phyloP scores from a whole-genome alignment of 148 eudicot species.

The Cornus kousa region DNA sequence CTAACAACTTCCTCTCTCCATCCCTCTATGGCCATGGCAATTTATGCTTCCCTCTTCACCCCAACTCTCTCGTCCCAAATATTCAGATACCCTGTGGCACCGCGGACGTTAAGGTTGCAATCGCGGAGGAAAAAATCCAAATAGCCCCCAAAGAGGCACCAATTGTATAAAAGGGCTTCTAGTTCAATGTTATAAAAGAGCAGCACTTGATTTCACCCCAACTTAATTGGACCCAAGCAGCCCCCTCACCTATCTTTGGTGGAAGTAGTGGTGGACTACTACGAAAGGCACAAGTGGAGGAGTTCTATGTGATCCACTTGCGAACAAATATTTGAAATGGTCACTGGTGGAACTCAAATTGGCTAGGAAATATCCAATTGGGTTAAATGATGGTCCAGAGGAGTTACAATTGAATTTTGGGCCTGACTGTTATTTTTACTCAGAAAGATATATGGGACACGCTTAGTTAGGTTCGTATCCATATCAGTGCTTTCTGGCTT shows the following conservation, averaged over 20 bases:
- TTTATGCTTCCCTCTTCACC: slow-evolving; percentile 60
- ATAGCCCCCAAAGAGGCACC: slow-evolving; percentile 30
- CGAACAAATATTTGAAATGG: slow-evolving; percentile 7
- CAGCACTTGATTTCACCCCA: slow-evolving; percentile 71
- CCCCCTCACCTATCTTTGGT: slow-evolving; percentile 79
- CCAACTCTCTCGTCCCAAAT: slow-evolving; percentile 40
- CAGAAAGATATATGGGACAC: too few species aligned
- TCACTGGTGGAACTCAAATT: too few species aligned
- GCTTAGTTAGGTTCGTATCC: too few species aligned
- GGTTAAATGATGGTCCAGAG: too few species aligned
- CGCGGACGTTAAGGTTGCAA: slow-evolving; percentile 35
- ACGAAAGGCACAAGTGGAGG: slow-evolving; percentile 75
- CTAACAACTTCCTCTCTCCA: too few species aligned
- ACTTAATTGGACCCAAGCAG: slow-evolving; percentile 71
- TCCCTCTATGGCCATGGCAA: slow-evolving; percentile 60
- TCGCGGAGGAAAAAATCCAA: slow-evolving; percentile 19
- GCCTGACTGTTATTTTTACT: too few species aligned
- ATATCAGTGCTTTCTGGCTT: too few species aligned
- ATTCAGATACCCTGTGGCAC: neutral
- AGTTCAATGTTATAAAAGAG: too few species aligned
- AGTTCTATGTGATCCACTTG: slow-evolving; percentile 81
- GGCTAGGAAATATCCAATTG: too few species aligned
- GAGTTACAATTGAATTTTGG: too few species aligned
- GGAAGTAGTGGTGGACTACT: slow-evolving; percentile 77
- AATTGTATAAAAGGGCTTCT: too few species aligned